A percentile compares a stretch with the other conserved stretches of the same genome.
These are phyloP conservation scores for Triticum urartu DNA, from an alignment of 176 grass and related monocot species.

Conservation along the genomic window DNA sequence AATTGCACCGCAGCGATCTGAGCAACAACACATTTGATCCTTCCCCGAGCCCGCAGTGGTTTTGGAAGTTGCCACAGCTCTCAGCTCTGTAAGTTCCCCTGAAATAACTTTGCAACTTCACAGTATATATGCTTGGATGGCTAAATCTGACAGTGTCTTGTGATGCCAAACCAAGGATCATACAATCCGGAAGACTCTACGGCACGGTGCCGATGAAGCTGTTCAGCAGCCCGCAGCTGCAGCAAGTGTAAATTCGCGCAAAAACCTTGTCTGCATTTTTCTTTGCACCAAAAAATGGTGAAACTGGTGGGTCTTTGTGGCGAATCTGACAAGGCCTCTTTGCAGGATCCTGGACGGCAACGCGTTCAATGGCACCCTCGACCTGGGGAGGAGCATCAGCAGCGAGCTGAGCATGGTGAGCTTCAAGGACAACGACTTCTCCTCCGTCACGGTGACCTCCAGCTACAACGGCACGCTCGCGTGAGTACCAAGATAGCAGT, in stretches of 20 bases:
- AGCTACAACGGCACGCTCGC: conserved; percentile 64
- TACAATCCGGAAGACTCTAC: conserved; percentile 72
- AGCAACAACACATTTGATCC: conserved; percentile 91
- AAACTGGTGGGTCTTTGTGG: background rate
- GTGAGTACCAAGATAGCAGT: conserved; percentile 42
- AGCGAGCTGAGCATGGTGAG: conserved; percentile 72
- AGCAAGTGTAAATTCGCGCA: conserved; percentile 73
- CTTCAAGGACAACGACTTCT: conserved; percentile 74
- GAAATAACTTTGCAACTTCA: conserved; percentile 5
- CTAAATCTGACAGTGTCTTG: conserved; percentile 14
- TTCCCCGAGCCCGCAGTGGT: conserved; percentile 74
- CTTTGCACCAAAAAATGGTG: background rate
- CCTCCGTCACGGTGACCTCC: conserved; percentile 8
- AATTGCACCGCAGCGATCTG: conserved; percentile 58
- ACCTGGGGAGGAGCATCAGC: conserved; percentile 63
- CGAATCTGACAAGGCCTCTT: background rate
- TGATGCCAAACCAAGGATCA: conserved; percentile 50
- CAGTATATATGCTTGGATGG: background rate
- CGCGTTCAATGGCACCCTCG: conserved; percentile 72
- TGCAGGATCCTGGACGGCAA: conserved; percentile 79
- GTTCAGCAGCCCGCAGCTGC: conserved; percentile 69
- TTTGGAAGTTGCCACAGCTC: conserved; percentile 57
- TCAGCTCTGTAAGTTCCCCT: conserved; percentile 59
- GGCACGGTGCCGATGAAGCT: conserved; percentile 53
- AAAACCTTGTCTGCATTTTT: background rate